These are phyloP conservation scores for Mycena citricolor DNA, from an alignment of 1,284 basidiomycete species.

Conservation along the genomic window DNA sequence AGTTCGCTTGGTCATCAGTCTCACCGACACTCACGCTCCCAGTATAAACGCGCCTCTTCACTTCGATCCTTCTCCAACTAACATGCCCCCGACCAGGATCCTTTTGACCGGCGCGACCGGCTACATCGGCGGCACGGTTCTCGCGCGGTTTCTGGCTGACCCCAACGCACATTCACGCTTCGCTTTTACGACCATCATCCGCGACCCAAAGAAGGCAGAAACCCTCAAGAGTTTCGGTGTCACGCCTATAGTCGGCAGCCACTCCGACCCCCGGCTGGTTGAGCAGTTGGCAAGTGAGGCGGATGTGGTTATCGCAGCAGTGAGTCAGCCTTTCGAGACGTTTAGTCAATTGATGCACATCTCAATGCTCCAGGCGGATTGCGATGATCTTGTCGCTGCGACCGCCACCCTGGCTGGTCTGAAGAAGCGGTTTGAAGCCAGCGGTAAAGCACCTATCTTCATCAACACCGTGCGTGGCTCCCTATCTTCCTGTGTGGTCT, in stretches of 20 bases:
- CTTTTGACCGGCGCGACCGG: slow-evolving; percentile 33
- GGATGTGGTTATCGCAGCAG: slow-evolving; percentile 49
- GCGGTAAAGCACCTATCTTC: slow-evolving; percentile 36
- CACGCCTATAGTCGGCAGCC: slow-evolving; percentile 40
- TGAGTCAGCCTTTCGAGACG: slow-evolving; percentile 26
- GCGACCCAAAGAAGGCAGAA: slow-evolving; percentile 39
- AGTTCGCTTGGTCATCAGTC: no score
- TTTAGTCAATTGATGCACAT: background rate
- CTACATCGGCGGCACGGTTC: slow-evolving; percentile 55
- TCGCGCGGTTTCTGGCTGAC: slow-evolving; percentile 44
- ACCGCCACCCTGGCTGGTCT: slow-evolving; percentile 43
- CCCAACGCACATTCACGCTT: slow-evolving; percentile 38
- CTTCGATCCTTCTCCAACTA: no score
- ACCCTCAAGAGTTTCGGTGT: slow-evolving; percentile 35
- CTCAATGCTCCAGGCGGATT: slow-evolving; percentile 38
- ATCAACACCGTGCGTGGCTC: slow-evolving; percentile 45
- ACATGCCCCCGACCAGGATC: no score
- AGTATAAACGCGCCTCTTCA: no score
- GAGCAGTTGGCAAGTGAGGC: slow-evolving; percentile 39
- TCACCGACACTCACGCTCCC: no score
- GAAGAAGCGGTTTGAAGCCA: slow-evolving; percentile 35
- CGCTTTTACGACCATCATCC: slow-evolving; percentile 43
- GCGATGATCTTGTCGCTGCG: slow-evolving; percentile 38
- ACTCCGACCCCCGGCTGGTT: slow-evolving; percentile 36
- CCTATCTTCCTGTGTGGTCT: background rate